Base-by-base conservation (phyloP, 2,329 filamentous ascomycete species). In the Botryotinia narcissicola region DNA sequence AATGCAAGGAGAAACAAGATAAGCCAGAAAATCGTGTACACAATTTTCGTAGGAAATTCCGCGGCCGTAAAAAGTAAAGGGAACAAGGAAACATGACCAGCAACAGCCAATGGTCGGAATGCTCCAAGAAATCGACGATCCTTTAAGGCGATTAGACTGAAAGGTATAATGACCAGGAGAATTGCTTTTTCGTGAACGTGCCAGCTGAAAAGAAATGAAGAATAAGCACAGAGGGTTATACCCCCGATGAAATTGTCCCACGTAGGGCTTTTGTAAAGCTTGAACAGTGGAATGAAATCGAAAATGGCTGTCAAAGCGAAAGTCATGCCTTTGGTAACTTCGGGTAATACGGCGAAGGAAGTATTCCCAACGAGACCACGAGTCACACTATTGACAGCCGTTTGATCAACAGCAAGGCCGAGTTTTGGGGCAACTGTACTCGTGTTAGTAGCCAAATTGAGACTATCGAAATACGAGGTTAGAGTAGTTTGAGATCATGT, bases 121-220 rank as follows among this genome's bases (percentile, higher is more conserved):
- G 95, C 95, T 74, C 94, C 92, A 46, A 98, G 90, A 80, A 97
- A 95, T 40, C 96, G 91, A 70, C 96, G 90, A 81, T 98, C 95
- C 81, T 92, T 92, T 70, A 98, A 88, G 0, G 95, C 95, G 74
- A 98, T 91, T 75, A 99, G 87, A 78, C 93, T 97, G 85, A 98
- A 98, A 0, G 96, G 96, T 67, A 98, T 93, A 77, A 99, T 94
- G 80, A 98, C 92, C 32, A 98, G 88, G 35, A 99, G 87, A 73
- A 99, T 93, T 1, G 96, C 96, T 83, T 99, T 99, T 81, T 99
- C 96, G 79, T 99, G 96, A 14, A 99, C 96, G 80, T 99, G 96
- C 94, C 95, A 99, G 73, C 96, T 95, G 78, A 98, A 98, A 16
- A 99, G 87, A 84, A 99, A 99, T 0, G 95, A 98, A 0, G 95